These are phyloP conservation scores for Phialophora macrospora DNA, from an alignment of 2,329 filamentous ascomycete genomes.

Conservation along the genomic window DNA sequence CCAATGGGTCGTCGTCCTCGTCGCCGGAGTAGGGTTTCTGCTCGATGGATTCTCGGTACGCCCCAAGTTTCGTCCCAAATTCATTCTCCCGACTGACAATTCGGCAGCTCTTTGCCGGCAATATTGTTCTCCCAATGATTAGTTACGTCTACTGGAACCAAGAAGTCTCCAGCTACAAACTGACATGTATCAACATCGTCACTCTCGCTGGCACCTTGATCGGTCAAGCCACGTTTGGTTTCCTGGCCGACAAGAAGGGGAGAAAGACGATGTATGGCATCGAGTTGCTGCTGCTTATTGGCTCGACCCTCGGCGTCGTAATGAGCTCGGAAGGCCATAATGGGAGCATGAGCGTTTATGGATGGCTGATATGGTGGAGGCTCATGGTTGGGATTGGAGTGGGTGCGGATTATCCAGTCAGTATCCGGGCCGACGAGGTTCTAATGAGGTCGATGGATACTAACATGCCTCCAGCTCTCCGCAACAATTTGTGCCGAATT, in stretches of 20 bases:
- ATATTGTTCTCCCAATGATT: conserved; percentile 56
- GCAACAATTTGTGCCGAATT: conserved; percentile 71
- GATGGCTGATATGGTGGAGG: conserved; percentile 56
- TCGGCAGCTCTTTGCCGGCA: conserved; percentile 53
- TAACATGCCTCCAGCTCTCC: conserved; percentile 48
- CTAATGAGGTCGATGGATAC: background rate
- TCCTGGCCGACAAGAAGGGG: conserved; percentile 54
- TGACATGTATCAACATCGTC: conserved; percentile 53
- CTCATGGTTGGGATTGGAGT: conserved; percentile 60
- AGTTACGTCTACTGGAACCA: conserved; percentile 55
- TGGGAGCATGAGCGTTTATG: conserved; percentile 52
- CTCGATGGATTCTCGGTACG: conserved; percentile 52
- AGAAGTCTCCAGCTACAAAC: conserved; percentile 43
- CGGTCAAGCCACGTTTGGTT: conserved; percentile 55
- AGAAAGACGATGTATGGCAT: conserved; percentile 58
- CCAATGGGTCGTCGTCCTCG: conserved; percentile 52
- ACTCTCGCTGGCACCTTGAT: conserved; percentile 55
- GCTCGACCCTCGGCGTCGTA: conserved; percentile 53
- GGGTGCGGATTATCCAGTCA: conserved; percentile 67
- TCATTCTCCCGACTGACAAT: conserved; percentile 34
- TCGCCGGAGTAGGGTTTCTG: conserved; percentile 57
- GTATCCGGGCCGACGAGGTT: background rate
- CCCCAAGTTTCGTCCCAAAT: conserved; percentile 33
- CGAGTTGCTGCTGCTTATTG: conserved; percentile 55
- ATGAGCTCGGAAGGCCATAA: conserved; percentile 52